These are phyloP conservation scores for Gillenia trifoliata DNA, from an alignment of 306 rosid species.

Conservation along the genomic window DNA sequence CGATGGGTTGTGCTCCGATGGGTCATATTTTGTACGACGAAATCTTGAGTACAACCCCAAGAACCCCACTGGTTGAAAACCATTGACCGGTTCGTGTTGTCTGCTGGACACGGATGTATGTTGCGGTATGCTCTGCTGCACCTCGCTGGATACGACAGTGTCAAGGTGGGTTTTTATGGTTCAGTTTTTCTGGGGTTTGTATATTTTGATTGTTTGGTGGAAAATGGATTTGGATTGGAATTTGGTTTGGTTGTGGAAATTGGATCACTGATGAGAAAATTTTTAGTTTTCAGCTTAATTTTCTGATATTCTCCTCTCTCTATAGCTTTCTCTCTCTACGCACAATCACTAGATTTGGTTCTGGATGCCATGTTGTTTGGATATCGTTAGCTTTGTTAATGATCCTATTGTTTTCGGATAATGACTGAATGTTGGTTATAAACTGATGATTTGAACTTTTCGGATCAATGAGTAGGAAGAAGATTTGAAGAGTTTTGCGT, in stretches of 20 bases:
- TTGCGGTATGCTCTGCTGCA: slow-evolving; percentile 88
- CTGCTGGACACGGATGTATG: slow-evolving; percentile 99
- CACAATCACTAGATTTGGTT: neutral
- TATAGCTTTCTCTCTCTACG: neutral
- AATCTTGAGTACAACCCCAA: slow-evolving; percentile 84
- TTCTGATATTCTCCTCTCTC: neutral
- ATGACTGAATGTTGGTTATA: slow-evolving; percentile 5
- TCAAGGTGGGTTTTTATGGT: slow-evolving; percentile 37
- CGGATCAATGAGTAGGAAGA: slow-evolving; percentile 53
- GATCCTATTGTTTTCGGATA: neutral
- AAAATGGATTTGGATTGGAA: neutral
- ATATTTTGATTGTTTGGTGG: neutral
- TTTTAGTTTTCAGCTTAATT: neutral
- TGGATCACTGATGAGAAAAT: neutral
- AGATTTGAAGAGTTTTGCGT: slow-evolving; percentile 78
- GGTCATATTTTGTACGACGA: slow-evolving; percentile 90
- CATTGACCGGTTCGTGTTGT: slow-evolving; percentile 90
- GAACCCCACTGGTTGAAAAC: slow-evolving; percentile 93
- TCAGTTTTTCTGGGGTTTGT: neutral
- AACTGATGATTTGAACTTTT: slow-evolving; percentile 9
- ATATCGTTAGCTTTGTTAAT: neutral
- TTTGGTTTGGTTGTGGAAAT: neutral
- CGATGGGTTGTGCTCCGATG: slow-evolving; percentile 99
- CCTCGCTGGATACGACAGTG: slow-evolving; percentile 90
- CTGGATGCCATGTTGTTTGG: neutral